phyloP scores from a whole-genome alignment of 352 stramenopile species.

The Phytopythium aichiense region DNA sequence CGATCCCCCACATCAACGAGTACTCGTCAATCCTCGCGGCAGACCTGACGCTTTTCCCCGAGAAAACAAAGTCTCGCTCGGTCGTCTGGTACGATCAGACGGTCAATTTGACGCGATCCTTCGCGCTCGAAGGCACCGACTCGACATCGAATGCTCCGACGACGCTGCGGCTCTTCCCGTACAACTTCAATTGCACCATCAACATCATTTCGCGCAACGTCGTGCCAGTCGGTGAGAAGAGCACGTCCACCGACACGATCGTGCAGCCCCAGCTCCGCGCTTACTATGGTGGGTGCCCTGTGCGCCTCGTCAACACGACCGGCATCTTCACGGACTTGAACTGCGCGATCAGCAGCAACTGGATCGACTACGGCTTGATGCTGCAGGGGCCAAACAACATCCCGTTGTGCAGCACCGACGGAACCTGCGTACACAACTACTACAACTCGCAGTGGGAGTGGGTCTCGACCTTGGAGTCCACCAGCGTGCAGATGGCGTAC shows the following conservation, averaged over 20 bases:
- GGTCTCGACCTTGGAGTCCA: conserved; percentile 10
- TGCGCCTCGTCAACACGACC: conserved; percentile 16
- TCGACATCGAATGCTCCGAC: conserved; percentile 7
- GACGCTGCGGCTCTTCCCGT: conserved; percentile 25
- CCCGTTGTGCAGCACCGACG: conserved; percentile 17
- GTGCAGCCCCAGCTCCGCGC: conserved; percentile 20
- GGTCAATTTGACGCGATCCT: neutral
- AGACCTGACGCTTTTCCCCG: conserved; percentile 18
- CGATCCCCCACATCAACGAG: conserved; percentile 22
- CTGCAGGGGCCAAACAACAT: conserved; percentile 24
- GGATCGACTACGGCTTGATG: conserved; percentile 25
- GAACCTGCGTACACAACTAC: conserved; percentile 24
- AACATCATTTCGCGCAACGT: conserved; percentile 5
- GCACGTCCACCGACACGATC: conserved; percentile 8
- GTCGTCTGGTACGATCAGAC: neutral
- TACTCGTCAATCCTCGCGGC: conserved; percentile 27
- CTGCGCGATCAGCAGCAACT: conserved; percentile 13
- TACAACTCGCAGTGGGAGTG: conserved; percentile 29
- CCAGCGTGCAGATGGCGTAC: conserved; percentile 2
- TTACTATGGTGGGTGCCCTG: conserved; percentile 20
- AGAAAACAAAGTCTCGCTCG: conserved; percentile 11
- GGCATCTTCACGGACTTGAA: conserved; percentile 19
- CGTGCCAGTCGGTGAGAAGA: conserved; percentile 1
- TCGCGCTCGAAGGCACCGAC: conserved; percentile 4
- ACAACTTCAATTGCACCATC: conserved; percentile 21